phyloP scores from a whole-genome alignment of 352 stramenopile genomes.

The Blastocystis sp. region DNA sequence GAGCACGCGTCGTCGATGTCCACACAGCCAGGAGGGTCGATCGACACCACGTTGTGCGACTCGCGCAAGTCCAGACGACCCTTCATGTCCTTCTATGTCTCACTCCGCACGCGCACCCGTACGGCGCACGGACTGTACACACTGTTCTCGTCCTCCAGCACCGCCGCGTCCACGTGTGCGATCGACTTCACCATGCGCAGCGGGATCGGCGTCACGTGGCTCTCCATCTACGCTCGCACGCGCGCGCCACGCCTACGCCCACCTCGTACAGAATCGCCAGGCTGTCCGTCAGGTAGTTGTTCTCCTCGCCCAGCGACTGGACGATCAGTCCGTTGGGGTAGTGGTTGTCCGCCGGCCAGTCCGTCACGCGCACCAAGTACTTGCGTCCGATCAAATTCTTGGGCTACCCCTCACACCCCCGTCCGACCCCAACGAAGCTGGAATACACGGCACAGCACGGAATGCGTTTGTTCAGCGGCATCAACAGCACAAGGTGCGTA shows the following conservation, averaged over 20 bases:
- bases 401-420: neutral
- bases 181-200: neutral
- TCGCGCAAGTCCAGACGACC: constrained; percentile 24
- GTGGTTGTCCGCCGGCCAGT: neutral
- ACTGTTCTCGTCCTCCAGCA: neutral
- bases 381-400: constrained; percentile 21
- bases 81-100: neutral
- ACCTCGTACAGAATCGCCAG: constrained; percentile 25
- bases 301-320: constrained; percentile 6
- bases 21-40: constrained; percentile 58
- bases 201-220: constrained; percentile 32
- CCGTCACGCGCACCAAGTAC: constrained; percentile 10
- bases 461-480: constrained; percentile 33
- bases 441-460: constrained; percentile 16
- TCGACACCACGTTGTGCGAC: constrained; percentile 55
- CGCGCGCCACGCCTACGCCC: neutral
- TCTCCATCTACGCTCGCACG: constrained; percentile 2
- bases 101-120: neutral
- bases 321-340: constrained; percentile 9
- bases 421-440: neutral
- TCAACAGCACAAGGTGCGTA: neutral
- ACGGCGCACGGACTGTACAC: constrained; percentile 16
- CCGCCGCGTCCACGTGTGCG: neutral
- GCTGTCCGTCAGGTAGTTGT: constrained; percentile 12
- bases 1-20: constrained; percentile 66